Conservation (phyloP, 352 stramenopile species). For the Globisporangium lucens region DNA sequence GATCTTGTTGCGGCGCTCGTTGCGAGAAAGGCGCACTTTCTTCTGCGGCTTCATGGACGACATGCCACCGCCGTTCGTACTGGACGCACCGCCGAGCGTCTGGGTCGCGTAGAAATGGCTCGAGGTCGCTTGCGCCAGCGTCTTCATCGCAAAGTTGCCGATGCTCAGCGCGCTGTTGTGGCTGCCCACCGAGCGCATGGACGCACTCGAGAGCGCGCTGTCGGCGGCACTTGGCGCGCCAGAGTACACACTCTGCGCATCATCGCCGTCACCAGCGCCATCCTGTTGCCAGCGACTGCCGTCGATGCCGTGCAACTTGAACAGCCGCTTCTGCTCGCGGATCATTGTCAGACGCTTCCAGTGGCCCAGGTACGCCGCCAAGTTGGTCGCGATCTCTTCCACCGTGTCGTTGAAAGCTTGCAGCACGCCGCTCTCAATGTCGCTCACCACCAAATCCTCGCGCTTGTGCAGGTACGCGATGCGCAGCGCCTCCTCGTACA, state of each 20-base stretch:
- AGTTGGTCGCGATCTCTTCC: constrained; percentile 45
- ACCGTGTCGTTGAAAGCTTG: constrained; percentile 37
- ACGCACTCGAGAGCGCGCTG: constrained; percentile 60
- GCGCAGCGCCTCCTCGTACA: constrained; percentile 59
- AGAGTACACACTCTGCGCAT: constrained; percentile 39
- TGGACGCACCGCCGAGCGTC: constrained; percentile 19
- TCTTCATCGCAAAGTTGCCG: constrained; percentile 69
- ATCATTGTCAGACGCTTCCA: constrained; percentile 63
- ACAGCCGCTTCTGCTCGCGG: constrained; percentile 74
- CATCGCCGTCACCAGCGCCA: constrained; percentile 25
- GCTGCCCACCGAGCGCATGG: constrained; percentile 68
- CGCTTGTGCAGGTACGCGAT: constrained; percentile 55
- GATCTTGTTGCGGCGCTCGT: constrained; percentile 60
- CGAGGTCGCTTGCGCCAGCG: constrained; percentile 46
- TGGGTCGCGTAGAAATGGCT: constrained; percentile 76
- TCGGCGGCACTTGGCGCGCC: constrained; percentile 47
- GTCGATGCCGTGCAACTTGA: constrained; percentile 76
- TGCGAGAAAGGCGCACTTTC: constrained; percentile 39
- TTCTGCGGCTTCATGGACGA: constrained; percentile 26
- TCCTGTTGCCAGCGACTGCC: constrained; percentile 48
- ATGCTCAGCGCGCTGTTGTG: constrained; percentile 70
- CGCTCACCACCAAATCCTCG: constrained; percentile 63
- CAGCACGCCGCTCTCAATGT: constrained; percentile 59
- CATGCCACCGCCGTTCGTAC: neutral
- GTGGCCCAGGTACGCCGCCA: constrained; percentile 44